Percentiles rank a stretch among this genome's conserved stretches.
These are phyloP conservation scores for Collariella sp. DNA, from an alignment of 495 filamentous ascomycete species.

Conservation along the genomic window DNA sequence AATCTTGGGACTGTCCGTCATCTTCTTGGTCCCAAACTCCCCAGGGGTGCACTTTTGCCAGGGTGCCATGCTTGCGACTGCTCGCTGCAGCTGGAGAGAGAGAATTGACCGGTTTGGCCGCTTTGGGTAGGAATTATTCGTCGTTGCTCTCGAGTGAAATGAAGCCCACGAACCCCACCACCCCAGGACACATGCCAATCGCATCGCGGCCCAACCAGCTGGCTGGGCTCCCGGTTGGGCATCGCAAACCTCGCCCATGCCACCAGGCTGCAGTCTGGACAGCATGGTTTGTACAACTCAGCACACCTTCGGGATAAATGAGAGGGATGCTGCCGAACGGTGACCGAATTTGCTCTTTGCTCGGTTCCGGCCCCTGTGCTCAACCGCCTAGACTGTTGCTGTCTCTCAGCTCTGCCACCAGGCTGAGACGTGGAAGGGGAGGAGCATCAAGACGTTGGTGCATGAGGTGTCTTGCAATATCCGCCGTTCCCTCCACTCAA, in stretches of 20 bases:
- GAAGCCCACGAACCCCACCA: conserved; percentile 4
- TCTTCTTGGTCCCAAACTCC: background rate
- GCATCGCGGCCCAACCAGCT: conserved; percentile 30
- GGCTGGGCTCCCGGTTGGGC: conserved; percentile 35
- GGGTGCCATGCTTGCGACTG: background rate
- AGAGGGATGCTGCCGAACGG: conserved; percentile 1
- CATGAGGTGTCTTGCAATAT: background rate
- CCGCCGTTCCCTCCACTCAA: background rate
- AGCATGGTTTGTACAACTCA: conserved; percentile 42
- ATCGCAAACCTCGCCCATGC: conserved; percentile 32
- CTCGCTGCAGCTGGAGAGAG: background rate
- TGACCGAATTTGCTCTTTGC: conserved; percentile 7
- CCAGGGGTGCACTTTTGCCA: no score
- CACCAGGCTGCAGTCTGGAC: conserved; percentile 34
- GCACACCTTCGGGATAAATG: conserved; percentile 20
- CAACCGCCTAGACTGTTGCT: background rate
- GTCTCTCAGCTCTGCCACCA: background rate
- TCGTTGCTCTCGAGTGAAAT: background rate
- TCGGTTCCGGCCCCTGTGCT: background rate
- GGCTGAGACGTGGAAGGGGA: background rate
- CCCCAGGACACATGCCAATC: conserved; percentile 22
- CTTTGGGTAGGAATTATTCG: background rate
- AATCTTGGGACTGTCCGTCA: background rate
- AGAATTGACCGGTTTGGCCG: background rate
- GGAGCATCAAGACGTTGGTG: background rate